Conservation (phyloP, 345 rosid genomes). For the Arabis alpina region DNA sequence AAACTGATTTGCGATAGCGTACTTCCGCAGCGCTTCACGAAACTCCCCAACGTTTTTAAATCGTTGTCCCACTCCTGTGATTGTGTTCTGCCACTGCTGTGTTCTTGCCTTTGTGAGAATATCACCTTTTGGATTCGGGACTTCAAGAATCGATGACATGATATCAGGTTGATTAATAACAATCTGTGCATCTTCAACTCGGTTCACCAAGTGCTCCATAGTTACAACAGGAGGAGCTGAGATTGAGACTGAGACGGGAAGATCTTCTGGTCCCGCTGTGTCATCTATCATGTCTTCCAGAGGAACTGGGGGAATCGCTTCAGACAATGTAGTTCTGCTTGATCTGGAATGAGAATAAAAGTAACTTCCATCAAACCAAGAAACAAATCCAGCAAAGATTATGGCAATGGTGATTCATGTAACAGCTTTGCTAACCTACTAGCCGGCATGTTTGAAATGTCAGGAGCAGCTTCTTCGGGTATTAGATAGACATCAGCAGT, state of each 20-base stretch:
- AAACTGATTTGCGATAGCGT: slow-evolving; percentile 94
- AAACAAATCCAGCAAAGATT: neutral
- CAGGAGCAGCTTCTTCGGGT: slow-evolving; percentile 62
- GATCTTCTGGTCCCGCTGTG: slow-evolving; percentile 47
- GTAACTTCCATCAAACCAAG: neutral
- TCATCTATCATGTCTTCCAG: slow-evolving; percentile 56
- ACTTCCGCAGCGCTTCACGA: slow-evolving; percentile 81
- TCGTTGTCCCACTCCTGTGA: slow-evolving; percentile 92
- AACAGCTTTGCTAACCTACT: slow-evolving; percentile 60
- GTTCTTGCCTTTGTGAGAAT: slow-evolving; percentile 75
- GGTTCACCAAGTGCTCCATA: slow-evolving; percentile 54
- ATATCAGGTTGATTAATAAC: slow-evolving; percentile 52
- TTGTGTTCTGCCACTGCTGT: slow-evolving; percentile 90
- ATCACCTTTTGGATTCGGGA: slow-evolving; percentile 45
- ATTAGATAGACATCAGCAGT: slow-evolving; percentile 65
- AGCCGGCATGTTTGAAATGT: slow-evolving; percentile 78
- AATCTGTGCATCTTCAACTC: slow-evolving; percentile 47
- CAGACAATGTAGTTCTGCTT: slow-evolving; percentile 88
- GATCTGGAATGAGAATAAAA: slow-evolving; percentile 49
- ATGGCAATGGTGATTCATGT: neutral
- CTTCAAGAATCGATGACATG: slow-evolving; percentile 54
- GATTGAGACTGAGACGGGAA: slow-evolving; percentile 35
- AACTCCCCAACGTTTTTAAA: slow-evolving; percentile 81
- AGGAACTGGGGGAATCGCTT: slow-evolving; percentile 58
- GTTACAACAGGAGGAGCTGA: slow-evolving; percentile 50